Evolutionary conservation across 2,329 filamentous ascomycete species (phyloP).

Genomic region (Fusarium sp.): DNA sequence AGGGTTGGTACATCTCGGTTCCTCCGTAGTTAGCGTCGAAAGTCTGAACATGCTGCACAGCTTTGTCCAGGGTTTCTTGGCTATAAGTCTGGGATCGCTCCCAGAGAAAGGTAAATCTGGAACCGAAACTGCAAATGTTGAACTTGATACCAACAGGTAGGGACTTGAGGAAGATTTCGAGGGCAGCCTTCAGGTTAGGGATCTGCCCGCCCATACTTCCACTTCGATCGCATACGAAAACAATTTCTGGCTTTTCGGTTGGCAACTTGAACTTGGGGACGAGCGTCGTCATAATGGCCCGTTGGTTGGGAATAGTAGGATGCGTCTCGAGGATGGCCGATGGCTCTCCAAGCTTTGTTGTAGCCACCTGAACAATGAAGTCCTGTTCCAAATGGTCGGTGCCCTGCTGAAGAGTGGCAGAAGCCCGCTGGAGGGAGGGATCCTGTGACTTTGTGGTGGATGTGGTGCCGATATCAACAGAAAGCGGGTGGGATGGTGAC

Average conservation of each 20-base stretch:
- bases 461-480: conserved; percentile 72
- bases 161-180: conserved; percentile 75
- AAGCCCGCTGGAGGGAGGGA: conserved; percentile 70
- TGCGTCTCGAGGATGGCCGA: conserved; percentile 76
- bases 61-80: conserved; percentile 59
- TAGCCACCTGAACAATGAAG: conserved; percentile 75
- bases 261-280: conserved; percentile 78
- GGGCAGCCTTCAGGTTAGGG: conserved; percentile 64
- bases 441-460: conserved; percentile 57
- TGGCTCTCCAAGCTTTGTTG: conserved; percentile 71
- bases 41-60: conserved; percentile 56
- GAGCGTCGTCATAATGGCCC: conserved; percentile 77
- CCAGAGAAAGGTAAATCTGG: conserved; percentile 61
- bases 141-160: conserved; percentile 74
- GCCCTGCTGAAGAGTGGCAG: conserved; percentile 69
- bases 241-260: conserved; percentile 69
- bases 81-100: conserved; percentile 61
- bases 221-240: conserved; percentile 80
- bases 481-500: conserved; percentile 77
- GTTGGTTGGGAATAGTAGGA: conserved; percentile 69
- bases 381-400: conserved; percentile 70
- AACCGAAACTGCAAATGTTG: conserved; percentile 78
- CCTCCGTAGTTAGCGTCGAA: conserved; percentile 66
- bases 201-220: conserved; percentile 74
- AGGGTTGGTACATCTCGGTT: conserved; percentile 64